These are phyloP conservation scores for Leccinellum albellum DNA, from an alignment of 768 basidiomycete genomes.

Conservation along the genomic window DNA sequence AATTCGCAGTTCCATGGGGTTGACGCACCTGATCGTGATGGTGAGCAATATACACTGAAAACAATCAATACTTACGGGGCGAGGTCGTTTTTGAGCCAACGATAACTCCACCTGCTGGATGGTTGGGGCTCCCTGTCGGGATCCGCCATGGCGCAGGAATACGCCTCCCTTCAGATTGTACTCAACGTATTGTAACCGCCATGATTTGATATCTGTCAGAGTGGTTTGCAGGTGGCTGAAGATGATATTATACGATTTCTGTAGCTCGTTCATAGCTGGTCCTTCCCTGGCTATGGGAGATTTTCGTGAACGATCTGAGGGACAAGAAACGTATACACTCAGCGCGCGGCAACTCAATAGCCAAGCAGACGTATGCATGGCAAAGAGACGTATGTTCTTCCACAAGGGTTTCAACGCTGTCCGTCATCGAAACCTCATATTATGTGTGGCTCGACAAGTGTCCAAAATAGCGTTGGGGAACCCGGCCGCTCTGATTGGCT, in stretches of 20 bases:
- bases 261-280: background rate
- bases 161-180: background rate
- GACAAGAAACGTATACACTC: background rate
- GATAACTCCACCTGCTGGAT: background rate
- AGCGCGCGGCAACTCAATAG: background rate
- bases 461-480: background rate
- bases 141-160: background rate
- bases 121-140: background rate
- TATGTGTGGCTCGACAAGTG: background rate
- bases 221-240: background rate
- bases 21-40: background rate
- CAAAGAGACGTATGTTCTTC: background rate
- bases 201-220: background rate
- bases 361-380: background rate
- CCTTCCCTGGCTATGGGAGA: background rate
- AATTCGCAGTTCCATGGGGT: background rate
- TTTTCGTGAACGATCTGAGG: background rate
- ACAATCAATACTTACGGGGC: background rate
- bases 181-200: background rate
- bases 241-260: background rate
- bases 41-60: background rate
- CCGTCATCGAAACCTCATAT: background rate
- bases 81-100: background rate
- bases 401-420: background rate
- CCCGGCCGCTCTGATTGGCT: too few species aligned